Evolutionary conservation across 306 rosid species (phyloP).

Genomic region (Dryas alaskensis): DNA sequence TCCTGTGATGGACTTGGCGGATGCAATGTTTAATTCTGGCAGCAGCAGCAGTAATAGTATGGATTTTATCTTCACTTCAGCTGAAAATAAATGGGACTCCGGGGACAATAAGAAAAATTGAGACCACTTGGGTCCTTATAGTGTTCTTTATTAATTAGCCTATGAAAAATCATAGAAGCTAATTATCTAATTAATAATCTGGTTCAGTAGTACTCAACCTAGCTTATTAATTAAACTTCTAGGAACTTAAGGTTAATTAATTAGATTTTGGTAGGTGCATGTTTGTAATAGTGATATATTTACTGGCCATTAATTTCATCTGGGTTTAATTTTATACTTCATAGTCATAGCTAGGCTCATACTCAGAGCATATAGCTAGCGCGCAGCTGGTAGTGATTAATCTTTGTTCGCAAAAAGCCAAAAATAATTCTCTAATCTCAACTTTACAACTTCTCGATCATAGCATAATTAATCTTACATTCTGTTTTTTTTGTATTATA

Average conservation of each 20-base stretch:
- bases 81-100: constrained; percentile 31
- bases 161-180: background rate
- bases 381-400: too few species aligned
- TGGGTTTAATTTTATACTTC: background rate
- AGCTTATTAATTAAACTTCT: background rate
- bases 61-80: constrained; percentile 52
- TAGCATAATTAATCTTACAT: too few species aligned
- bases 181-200: background rate
- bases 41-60: constrained; percentile 48
- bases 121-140: background rate
- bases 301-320: background rate
- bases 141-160: background rate
- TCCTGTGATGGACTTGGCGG: constrained; percentile 60
- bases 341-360: background rate
- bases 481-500: background rate
- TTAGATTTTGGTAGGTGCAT: too few species aligned
- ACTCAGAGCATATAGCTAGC: too few species aligned
- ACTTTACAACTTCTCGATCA: too few species aligned
- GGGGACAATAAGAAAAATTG: constrained; percentile 40
- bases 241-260: background rate
- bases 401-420: too few species aligned
- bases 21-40: constrained; percentile 64
- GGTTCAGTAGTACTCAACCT: background rate
- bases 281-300: background rate
- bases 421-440: too few species aligned